Evolutionary conservation across 306 rosid species (phyloP).

Genomic region (Sophora flavescens): DNA sequence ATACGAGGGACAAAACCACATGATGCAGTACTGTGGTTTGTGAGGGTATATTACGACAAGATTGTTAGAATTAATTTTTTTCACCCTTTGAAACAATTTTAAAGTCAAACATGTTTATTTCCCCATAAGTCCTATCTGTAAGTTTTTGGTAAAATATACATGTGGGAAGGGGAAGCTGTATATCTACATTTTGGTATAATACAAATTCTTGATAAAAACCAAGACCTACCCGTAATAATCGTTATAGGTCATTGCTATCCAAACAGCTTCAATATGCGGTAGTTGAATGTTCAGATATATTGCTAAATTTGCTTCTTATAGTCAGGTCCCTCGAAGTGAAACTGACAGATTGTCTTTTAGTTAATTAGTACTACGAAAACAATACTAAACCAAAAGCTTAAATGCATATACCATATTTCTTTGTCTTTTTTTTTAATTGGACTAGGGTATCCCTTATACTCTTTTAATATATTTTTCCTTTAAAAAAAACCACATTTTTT

Average conservation of each 20-base stretch:
- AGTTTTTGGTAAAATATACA: not conserved
- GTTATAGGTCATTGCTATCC: not conserved
- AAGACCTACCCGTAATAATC: not conserved
- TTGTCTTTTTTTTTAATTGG: too few species aligned
- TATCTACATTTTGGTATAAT: not conserved
- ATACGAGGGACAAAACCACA: constrained; percentile 11
- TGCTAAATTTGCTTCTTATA: not conserved
- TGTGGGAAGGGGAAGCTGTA: not conserved
- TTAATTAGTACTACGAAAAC: not conserved
- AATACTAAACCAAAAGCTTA: too few species aligned
- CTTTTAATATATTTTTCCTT: too few species aligned
- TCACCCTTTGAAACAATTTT: not conserved
- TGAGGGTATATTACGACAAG: not conserved
- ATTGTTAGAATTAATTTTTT: constrained; percentile 12
- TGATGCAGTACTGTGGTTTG: not conserved
- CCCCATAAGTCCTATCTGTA: not conserved
- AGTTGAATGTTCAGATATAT: not conserved
- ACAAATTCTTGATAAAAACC: not conserved
- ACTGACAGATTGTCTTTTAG: not conserved
- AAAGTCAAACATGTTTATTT: not conserved
- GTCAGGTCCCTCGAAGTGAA: not conserved
- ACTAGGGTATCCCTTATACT: too few species aligned
- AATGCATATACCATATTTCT: too few species aligned
- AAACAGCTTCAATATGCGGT: not conserved
- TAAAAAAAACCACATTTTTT: too few species aligned